phyloP scores from a whole-genome alignment of 352 stramenopile genomes.

The Poterioochromonas sp. region DNA sequence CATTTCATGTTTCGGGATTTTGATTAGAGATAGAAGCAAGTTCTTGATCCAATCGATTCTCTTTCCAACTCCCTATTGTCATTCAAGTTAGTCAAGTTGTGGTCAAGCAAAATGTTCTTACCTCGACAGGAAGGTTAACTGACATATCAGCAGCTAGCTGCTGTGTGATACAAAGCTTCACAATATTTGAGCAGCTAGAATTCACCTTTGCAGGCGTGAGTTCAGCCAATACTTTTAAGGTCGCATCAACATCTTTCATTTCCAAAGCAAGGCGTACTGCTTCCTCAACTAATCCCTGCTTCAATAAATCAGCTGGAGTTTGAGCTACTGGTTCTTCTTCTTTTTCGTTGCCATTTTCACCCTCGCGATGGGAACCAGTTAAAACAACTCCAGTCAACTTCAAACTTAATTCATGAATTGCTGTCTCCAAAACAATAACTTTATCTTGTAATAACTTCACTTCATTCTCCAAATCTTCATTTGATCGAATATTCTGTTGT shows the following conservation, averaged over 20 bases:
- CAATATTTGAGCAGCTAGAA: neutral
- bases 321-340: neutral
- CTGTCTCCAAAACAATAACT: neutral
- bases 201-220: neutral
- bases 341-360: neutral
- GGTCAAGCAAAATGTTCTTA: neutral
- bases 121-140: neutral
- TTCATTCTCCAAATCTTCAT: neutral
- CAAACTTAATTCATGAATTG: neutral
- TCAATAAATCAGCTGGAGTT: neutral
- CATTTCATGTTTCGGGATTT: neutral
- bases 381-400: neutral
- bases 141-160: slow-evolving; percentile 27
- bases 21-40: neutral
- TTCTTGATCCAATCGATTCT: slow-evolving; percentile 20
- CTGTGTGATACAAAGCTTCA: neutral
- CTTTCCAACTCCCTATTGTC: neutral
- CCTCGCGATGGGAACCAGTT: neutral
- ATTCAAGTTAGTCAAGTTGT: neutral
- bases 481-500: neutral
- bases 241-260: neutral
- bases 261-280: neutral
- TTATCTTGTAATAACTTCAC: neutral
- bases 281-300: neutral
- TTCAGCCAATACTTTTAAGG: neutral